Conservation (phyloP, 202 grass and related monocot species). For the Saccharum hybrid region DNA sequence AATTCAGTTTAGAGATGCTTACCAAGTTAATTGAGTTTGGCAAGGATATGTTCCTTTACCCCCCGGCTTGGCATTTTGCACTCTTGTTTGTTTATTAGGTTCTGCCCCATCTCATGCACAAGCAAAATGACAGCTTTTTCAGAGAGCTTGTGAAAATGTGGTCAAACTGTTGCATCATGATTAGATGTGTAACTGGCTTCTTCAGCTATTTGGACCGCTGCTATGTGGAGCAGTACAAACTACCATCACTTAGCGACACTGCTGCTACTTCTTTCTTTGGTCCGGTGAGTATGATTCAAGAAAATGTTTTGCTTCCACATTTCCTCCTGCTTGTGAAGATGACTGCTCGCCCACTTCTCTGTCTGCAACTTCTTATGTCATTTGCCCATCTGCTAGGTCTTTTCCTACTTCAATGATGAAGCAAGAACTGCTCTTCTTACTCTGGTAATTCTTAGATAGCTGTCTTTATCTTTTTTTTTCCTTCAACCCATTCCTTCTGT, state of each 20-base stretch:
- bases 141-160: constrained; percentile 58
- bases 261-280: constrained; percentile 56
- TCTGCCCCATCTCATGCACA: constrained; percentile 56
- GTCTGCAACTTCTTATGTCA: constrained; percentile 11
- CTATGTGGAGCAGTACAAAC: constrained; percentile 48
- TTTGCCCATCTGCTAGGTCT: constrained; percentile 52
- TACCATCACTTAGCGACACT: constrained; percentile 52
- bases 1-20: constrained; percentile 3
- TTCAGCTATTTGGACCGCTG: constrained; percentile 60
- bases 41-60: not conserved
- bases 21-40: constrained; percentile 16
- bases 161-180: constrained; percentile 62
- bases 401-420: constrained; percentile 53
- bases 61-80: constrained; percentile 23
- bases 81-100: constrained; percentile 44
- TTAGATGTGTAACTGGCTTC: constrained; percentile 49
- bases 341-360: constrained; percentile 22
- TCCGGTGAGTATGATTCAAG: constrained; percentile 42
- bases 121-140: constrained; percentile 46
- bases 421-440: constrained; percentile 51
- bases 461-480: not conserved
- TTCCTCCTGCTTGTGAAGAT: constrained; percentile 26
- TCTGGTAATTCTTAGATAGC: constrained; percentile 42
- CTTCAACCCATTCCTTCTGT: constrained; percentile 27
- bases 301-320: constrained; percentile 24